Percentiles rank a stretch among this genome's conserved stretches.
Evolutionary conservation across 2,329 filamentous ascomycete species (phyloP).

Genomic region (Pyrenophora tritici-repentis): DNA sequence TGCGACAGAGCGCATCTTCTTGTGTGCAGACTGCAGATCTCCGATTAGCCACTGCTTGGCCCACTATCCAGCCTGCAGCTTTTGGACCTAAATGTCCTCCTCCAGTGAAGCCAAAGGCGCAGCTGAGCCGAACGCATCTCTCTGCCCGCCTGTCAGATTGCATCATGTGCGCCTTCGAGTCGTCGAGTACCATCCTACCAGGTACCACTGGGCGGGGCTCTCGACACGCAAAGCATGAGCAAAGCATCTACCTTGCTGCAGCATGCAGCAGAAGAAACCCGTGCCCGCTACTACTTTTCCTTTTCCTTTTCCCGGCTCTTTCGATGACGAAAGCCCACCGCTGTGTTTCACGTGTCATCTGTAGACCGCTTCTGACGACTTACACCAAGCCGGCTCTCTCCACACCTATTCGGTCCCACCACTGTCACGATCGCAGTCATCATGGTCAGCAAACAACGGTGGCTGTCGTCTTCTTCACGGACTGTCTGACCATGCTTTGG

Average conservation of each 20-base stretch:
- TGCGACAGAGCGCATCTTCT: conserved; percentile 19
- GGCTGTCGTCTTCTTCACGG: too few relatives aligned
- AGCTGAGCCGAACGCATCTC: conserved; percentile 5
- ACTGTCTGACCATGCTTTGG: conserved; percentile 20
- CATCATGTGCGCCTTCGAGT: conserved; percentile 10
- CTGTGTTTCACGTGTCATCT: conserved; percentile 20
- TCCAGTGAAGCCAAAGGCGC: background rate
- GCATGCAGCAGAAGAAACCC: conserved; percentile 10
- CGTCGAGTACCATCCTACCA: conserved; percentile 13
- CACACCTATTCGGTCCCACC: too few relatives aligned
- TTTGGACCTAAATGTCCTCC: too few relatives aligned
- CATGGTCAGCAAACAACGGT: too few relatives aligned
- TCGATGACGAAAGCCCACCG: conserved; percentile 13
- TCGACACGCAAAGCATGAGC: background rate
- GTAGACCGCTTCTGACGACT: too few relatives aligned
- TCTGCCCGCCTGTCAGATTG: conserved; percentile 21
- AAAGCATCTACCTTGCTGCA: conserved; percentile 17
- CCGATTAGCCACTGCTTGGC: conserved; percentile 15
- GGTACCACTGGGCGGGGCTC: conserved; percentile 20
- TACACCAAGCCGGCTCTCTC: too few relatives aligned
- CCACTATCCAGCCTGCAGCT: conserved; percentile 7
- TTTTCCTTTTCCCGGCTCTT: too few relatives aligned
- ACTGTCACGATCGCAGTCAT: too few relatives aligned
- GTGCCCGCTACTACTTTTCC: too few relatives aligned
- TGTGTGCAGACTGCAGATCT: conserved; percentile 30